phyloP scores from a whole-genome alignment of 1,139 yeast genomes.

The Arxiozyma heterogenica region DNA sequence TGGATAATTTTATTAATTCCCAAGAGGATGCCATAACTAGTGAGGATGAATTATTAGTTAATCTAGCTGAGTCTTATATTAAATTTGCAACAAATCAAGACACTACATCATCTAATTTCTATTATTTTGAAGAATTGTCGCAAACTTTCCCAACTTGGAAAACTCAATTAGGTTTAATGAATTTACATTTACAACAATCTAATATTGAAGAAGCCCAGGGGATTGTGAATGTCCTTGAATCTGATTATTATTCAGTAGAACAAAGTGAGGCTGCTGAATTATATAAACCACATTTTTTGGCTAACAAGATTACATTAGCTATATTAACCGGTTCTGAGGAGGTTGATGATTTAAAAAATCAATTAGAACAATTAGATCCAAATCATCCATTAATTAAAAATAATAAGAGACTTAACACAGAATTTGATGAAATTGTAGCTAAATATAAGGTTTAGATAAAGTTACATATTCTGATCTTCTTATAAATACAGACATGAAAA shows the following conservation, averaged over 20 bases:
- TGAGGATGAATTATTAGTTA: conserved; percentile 29
- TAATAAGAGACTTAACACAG: conserved; percentile 38
- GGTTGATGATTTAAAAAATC: conserved; percentile 34
- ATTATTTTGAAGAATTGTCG: conserved; percentile 30
- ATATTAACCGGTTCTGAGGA: conserved; percentile 39
- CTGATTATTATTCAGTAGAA: conserved; percentile 24
- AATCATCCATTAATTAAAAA: conserved; percentile 41
- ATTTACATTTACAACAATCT: conserved; percentile 34
- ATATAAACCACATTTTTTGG: conserved; percentile 39
- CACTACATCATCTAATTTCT: conserved; percentile 27
- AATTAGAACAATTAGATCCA: conserved; percentile 37
- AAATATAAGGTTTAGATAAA: conserved; percentile 33
- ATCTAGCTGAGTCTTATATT: conserved; percentile 28
- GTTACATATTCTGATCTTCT: background rate
- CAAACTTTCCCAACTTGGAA: conserved; percentile 32
- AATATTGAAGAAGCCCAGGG: conserved; percentile 38
- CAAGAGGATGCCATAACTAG: conserved; percentile 23
- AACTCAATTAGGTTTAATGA: conserved; percentile 32
- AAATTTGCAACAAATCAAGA: conserved; percentile 27
- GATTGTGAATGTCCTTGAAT: conserved; percentile 29
- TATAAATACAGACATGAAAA: background rate
- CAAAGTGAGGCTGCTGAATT: conserved; percentile 19
- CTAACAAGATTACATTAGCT: conserved; percentile 46
- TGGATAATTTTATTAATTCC: conserved; percentile 23
- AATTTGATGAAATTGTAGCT: conserved; percentile 46